These are phyloP conservation scores for Luvunga scandens DNA, from an alignment of 345 rosid genomes.

Conservation along the genomic window DNA sequence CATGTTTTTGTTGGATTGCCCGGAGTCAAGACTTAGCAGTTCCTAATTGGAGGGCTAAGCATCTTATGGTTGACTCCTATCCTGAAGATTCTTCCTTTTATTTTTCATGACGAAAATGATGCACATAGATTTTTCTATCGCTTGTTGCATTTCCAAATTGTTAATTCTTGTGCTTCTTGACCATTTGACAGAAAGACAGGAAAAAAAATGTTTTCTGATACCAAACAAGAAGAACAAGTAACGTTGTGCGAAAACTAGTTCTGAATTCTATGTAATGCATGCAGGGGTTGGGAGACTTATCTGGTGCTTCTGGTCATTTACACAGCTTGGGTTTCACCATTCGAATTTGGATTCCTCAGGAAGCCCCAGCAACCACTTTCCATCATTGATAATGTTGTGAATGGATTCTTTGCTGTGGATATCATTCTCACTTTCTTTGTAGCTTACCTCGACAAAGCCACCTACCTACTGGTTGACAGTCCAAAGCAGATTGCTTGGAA, in stretches of 20 bases:
- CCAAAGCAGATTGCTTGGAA: slow-evolving; percentile 71
- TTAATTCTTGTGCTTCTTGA: neutral
- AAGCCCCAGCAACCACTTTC: slow-evolving; percentile 56
- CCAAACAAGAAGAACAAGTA: neutral
- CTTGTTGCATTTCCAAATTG: neutral
- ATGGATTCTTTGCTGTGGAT: slow-evolving; percentile 85
- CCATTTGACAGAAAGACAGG: neutral
- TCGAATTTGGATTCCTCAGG: slow-evolving; percentile 77
- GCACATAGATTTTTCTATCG: neutral
- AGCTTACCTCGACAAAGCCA: slow-evolving; percentile 67
- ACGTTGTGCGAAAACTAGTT: neutral
- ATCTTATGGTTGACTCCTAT: slow-evolving; percentile 17
- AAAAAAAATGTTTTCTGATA: too few relatives aligned
- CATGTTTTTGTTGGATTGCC: slow-evolving; percentile 14
- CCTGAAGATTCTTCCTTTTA: slow-evolving; percentile 10
- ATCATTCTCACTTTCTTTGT: slow-evolving; percentile 82
- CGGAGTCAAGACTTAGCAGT: slow-evolving; percentile 7
- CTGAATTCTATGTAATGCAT: neutral
- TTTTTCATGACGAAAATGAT: neutral
- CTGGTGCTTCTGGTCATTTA: slow-evolving; percentile 74
- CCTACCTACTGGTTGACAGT: slow-evolving; percentile 71
- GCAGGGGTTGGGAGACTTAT: slow-evolving; percentile 81
- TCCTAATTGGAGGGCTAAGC: slow-evolving; percentile 23
- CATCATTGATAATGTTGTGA: slow-evolving; percentile 71
- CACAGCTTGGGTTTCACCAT: slow-evolving; percentile 95